These are phyloP conservation scores for Hyphodiscus hymeniophilus DNA, from an alignment of 495 filamentous ascomycete genomes.

Conservation along the genomic window DNA sequence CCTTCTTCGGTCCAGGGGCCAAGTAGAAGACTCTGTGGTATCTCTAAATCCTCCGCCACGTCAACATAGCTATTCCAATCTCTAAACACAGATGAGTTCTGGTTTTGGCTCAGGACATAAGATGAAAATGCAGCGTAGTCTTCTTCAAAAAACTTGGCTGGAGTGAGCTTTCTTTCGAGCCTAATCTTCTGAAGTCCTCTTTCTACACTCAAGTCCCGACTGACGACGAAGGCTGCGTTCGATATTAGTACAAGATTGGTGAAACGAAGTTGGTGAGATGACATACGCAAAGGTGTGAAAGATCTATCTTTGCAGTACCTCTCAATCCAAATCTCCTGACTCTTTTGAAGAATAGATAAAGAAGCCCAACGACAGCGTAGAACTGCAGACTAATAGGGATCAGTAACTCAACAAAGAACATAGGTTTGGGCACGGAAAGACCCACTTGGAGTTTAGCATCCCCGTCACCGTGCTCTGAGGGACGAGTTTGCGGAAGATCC, in stretches of 20 bases:
- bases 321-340: slow-evolving; percentile 14
- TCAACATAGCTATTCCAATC: slow-evolving; percentile 3
- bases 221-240: not conserved
- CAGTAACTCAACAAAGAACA: not conserved
- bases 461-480: not conserved
- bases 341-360: slow-evolving; percentile 29
- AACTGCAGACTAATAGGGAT: slow-evolving; percentile 26
- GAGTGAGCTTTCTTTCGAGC: not conserved
- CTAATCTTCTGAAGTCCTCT: not conserved
- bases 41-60: slow-evolving; percentile 5
- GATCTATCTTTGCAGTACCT: not conserved
- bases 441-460: slow-evolving; percentile 6
- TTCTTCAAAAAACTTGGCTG: slow-evolving; percentile 13
- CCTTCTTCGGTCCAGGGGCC: slow-evolving; percentile 20
- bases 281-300: slow-evolving; percentile 8
- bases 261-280: too few relatives aligned
- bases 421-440: not conserved
- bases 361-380: slow-evolving; percentile 40
- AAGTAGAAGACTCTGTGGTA: slow-evolving; percentile 16
- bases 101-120: not conserved
- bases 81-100: not conserved
- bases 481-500: not conserved
- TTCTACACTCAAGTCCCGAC: not conserved
- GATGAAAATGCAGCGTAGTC: slow-evolving; percentile 15
- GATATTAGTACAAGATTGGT: not conserved